phyloP scores from a whole-genome alignment of 345 rosid species.

The Angophora floribunda region DNA sequence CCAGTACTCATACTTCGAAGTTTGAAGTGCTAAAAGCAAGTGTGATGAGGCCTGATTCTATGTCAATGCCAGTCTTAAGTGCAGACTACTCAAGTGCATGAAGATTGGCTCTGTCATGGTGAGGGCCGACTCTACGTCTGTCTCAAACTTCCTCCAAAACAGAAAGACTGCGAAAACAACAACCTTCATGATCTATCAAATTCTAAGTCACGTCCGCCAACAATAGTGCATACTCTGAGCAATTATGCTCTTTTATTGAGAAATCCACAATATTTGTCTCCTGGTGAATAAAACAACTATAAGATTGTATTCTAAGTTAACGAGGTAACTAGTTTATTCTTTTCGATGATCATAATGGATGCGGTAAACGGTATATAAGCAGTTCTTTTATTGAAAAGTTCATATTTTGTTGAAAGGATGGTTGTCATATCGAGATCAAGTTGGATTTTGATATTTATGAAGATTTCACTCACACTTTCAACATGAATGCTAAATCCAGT shows the following conservation, averaged over 20 bases:
- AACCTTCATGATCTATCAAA: not conserved
- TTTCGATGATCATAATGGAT: not conserved
- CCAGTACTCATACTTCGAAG: not conserved
- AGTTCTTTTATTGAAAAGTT: not conserved
- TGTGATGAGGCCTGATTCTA: not conserved
- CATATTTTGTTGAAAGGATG: not conserved
- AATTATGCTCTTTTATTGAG: not conserved
- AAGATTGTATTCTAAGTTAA: not conserved
- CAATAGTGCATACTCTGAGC: not conserved
- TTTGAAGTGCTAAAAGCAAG: not conserved
- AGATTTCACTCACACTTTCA: not conserved
- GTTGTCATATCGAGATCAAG: not conserved
- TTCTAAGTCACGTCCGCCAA: not conserved
- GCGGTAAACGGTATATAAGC: rapidly evolving
- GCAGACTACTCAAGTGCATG: not conserved
- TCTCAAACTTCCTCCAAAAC: not conserved
- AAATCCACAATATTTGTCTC: not conserved
- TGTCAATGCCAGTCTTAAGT: not conserved
- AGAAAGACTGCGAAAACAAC: not conserved
- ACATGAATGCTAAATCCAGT: not conserved
- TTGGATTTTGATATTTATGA: not conserved
- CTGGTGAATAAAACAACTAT: not conserved
- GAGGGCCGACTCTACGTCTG: not conserved
- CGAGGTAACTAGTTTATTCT: not conserved
- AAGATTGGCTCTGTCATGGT: not conserved